phyloP scores from a whole-genome alignment of 108 stramenopile species.

The Pseudonitzschia pungens region DNA sequence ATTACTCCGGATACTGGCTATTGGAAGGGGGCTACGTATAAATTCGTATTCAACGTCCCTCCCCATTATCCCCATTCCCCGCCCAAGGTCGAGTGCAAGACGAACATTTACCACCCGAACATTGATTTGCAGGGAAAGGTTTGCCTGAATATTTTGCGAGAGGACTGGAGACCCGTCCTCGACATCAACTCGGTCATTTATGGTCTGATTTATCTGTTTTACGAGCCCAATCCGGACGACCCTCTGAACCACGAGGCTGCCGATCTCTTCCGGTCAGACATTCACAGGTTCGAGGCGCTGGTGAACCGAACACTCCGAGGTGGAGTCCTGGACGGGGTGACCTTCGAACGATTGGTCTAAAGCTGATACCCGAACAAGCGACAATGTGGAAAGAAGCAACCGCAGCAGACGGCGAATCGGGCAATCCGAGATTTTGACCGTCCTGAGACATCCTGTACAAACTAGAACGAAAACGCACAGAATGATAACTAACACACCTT shows the following conservation, averaged over 20 bases:
- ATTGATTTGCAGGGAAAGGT: constrained; percentile 98
- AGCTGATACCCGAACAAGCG: not conserved
- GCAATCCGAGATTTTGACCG: not conserved
- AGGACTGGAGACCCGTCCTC: constrained; percentile 99
- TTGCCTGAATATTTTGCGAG: constrained; percentile 95
- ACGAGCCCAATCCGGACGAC: constrained; percentile 99
- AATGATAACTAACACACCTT: too few species aligned
- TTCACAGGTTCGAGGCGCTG: constrained; percentile 78
- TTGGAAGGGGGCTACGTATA: constrained; percentile 95
- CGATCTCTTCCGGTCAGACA: constrained; percentile 94
- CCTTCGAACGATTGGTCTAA: constrained; percentile 78
- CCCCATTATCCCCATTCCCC: constrained; percentile 98
- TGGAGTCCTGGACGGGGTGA: constrained; percentile 82
- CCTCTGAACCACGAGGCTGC: constrained; percentile 99
- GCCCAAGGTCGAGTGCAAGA: constrained; percentile 94
- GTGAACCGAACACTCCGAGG: constrained; percentile 85
- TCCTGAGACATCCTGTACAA: too few species aligned
- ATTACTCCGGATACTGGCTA: constrained; percentile 92
- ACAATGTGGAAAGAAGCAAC: not conserved
- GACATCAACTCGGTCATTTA: constrained; percentile 99
- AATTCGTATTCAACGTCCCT: constrained; percentile 93
- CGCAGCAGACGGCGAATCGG: not conserved
- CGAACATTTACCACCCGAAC: constrained; percentile 98
- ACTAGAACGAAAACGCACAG: too few species aligned
- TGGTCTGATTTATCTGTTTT: constrained; percentile 98